Percentiles rank a stretch among this genome's conserved stretches.
These are phyloP conservation scores for Talaromyces sp. DNA, from an alignment of 2,329 filamentous ascomycete genomes.

Conservation along the genomic window DNA sequence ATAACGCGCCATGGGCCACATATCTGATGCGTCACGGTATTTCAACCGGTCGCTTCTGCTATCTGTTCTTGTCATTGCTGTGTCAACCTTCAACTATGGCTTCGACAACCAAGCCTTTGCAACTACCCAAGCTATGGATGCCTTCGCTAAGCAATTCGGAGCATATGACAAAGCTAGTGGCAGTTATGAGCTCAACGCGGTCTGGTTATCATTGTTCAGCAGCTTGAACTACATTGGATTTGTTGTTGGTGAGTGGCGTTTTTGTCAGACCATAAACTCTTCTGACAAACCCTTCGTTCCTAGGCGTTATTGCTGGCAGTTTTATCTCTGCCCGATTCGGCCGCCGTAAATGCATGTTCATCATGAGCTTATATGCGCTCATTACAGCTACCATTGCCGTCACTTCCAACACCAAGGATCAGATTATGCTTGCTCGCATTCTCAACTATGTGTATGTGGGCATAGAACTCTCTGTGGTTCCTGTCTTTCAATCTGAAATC, in stretches of 20 bases:
- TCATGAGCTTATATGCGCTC: conserved; percentile 3
- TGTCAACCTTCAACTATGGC: background rate
- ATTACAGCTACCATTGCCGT: background rate
- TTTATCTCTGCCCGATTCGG: background rate
- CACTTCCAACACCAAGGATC: background rate
- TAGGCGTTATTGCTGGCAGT: background rate
- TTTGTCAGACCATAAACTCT: background rate
- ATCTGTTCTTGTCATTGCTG: background rate
- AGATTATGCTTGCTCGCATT: conserved; percentile 1
- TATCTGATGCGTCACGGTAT: background rate
- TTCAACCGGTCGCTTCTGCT: background rate
- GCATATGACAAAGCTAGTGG: background rate
- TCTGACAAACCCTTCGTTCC: background rate
- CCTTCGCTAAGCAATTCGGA: background rate
- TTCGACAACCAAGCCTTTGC: background rate
- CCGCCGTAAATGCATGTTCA: conserved; percentile 1
- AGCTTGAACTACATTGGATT: background rate
- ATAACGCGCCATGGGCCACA: background rate
- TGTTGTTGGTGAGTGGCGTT: background rate
- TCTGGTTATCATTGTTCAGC: background rate
- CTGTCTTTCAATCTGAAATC: conserved; percentile 6
- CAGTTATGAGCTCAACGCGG: background rate
- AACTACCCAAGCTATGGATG: background rate
- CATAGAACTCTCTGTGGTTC: conserved; percentile 1
- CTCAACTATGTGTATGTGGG: background rate